Conservation (phyloP, 2,329 filamentous ascomycete species). For the Lachnellula subtilissima region DNA sequence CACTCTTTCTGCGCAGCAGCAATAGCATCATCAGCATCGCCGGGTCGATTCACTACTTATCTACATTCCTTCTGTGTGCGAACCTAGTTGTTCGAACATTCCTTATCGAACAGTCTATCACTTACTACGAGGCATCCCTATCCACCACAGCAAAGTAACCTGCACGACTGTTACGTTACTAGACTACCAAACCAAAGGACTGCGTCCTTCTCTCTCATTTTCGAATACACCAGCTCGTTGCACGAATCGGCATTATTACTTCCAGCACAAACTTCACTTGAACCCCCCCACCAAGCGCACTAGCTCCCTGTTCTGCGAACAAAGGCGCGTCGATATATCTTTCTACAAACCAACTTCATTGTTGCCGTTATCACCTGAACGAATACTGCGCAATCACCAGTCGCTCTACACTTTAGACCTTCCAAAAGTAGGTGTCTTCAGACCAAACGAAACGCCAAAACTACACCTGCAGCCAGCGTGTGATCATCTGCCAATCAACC, state of each 20-base stretch:
- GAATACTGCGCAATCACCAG: background rate
- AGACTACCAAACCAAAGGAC: background rate
- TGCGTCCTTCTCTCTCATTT: background rate
- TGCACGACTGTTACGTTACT: background rate
- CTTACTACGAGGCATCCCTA: conserved; percentile 6
- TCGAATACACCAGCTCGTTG: background rate
- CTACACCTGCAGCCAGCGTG: conserved; percentile 13
- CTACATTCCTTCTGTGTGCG: conserved; percentile 22
- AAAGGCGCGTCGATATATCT: background rate
- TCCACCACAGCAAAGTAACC: background rate
- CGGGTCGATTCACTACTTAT: conserved; percentile 19
- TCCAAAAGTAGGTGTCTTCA: background rate
- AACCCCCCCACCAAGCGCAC: background rate
- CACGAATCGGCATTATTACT: background rate
- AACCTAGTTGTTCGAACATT: conserved; percentile 27
- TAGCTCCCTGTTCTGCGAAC: background rate
- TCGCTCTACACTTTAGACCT: background rate
- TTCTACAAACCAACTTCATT: background rate
- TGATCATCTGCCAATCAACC: conserved; percentile 15
- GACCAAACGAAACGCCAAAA: conserved; percentile 4
- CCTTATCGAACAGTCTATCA: conserved; percentile 23
- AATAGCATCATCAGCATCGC: conserved; percentile 18
- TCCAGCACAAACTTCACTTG: conserved; percentile 2
- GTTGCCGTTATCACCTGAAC: conserved; percentile 4
- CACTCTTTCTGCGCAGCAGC: conserved; percentile 8